Conservation (phyloP, 495 filamentous ascomycete genomes). For the Aspergillus asperescens region DNA sequence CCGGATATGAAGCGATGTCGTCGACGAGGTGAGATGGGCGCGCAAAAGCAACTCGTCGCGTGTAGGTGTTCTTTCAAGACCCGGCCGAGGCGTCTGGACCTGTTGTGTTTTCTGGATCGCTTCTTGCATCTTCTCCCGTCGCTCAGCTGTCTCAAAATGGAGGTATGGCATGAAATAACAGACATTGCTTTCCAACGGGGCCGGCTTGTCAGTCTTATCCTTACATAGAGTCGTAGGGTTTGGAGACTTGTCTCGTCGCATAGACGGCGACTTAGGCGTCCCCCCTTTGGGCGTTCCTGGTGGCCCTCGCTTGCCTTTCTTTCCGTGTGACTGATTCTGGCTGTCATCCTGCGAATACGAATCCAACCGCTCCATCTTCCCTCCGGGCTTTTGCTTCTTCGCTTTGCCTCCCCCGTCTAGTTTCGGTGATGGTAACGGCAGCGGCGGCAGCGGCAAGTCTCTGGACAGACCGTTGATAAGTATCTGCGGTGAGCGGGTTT, state of each 20-base stretch:
- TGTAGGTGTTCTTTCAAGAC: constrained; percentile 28
- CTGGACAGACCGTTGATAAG: constrained; percentile 19
- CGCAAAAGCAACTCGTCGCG: constrained; percentile 60
- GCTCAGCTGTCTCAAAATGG: constrained; percentile 58
- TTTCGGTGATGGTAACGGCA: constrained; percentile 7
- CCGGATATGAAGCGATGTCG: constrained; percentile 58
- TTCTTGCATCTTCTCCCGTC: constrained; percentile 54
- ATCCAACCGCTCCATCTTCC: constrained; percentile 28
- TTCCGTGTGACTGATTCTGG: constrained; percentile 24
- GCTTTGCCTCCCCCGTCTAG: constrained; percentile 2
- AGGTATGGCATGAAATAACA: constrained; percentile 66
- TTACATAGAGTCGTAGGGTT: constrained; percentile 25
- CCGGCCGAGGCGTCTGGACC: constrained; percentile 19
- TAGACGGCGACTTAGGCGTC: constrained; percentile 26
- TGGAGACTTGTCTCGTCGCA: constrained; percentile 22
- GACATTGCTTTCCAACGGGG: constrained; percentile 42
- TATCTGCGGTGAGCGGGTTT: constrained; percentile 16
- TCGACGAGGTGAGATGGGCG: constrained; percentile 51
- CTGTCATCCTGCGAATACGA: constrained; percentile 35
- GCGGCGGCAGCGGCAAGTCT: not conserved
- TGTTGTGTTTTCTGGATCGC: constrained; percentile 49
- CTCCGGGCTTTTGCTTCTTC: constrained; percentile 27
- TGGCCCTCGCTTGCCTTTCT: constrained; percentile 38
- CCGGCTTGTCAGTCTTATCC: constrained; percentile 18
- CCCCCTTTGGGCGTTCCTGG: constrained; percentile 33